A percentile compares a stretch with the other conserved stretches of the same genome.
These are phyloP conservation scores for Orychophragmus violaceus DNA, from an alignment of 345 rosid species.

Conservation along the genomic window DNA sequence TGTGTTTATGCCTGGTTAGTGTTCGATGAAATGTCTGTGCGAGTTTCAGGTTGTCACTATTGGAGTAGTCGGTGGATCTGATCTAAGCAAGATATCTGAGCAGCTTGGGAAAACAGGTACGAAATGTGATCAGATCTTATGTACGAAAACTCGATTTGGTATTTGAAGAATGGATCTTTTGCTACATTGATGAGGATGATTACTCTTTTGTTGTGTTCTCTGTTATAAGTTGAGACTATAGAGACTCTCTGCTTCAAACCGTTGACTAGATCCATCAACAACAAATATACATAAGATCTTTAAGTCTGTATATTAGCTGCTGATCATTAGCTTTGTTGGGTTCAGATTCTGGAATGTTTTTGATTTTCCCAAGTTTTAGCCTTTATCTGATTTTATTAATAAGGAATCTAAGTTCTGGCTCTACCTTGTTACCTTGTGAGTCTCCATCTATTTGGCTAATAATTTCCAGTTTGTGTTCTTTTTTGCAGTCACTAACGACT, in stretches of 20 bases:
- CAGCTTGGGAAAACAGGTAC: constrained; percentile 89
- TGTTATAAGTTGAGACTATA: not conserved
- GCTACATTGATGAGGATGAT: not conserved
- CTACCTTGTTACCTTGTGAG: constrained; percentile 1
- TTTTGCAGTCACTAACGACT: constrained; percentile 72
- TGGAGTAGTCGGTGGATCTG: constrained; percentile 98
- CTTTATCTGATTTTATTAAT: not conserved
- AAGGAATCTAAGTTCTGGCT: not conserved
- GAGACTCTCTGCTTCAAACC: not conserved
- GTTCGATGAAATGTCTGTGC: constrained; percentile 18
- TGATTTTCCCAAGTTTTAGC: not conserved
- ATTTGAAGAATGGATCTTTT: not conserved
- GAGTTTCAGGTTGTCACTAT: constrained; percentile 65
- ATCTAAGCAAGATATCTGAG: constrained; percentile 80
- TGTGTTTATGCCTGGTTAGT: constrained; percentile 6
- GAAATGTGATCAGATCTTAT: constrained; percentile 11
- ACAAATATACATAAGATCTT: not conserved
- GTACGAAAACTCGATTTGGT: not conserved
- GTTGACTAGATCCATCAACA: constrained; percentile 8
- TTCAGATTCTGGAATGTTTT: not conserved
- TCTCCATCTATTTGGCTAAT: not conserved
- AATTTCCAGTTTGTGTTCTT: not conserved
- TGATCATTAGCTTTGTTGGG: not conserved
- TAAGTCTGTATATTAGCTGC: not conserved
- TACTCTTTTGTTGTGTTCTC: not conserved